Percentiles rank a stretch among this genome's conserved stretches.
Evolutionary conservation across 1,139 yeast species (phyloP).

Genomic region (Yamadazyma dushanensis): DNA sequence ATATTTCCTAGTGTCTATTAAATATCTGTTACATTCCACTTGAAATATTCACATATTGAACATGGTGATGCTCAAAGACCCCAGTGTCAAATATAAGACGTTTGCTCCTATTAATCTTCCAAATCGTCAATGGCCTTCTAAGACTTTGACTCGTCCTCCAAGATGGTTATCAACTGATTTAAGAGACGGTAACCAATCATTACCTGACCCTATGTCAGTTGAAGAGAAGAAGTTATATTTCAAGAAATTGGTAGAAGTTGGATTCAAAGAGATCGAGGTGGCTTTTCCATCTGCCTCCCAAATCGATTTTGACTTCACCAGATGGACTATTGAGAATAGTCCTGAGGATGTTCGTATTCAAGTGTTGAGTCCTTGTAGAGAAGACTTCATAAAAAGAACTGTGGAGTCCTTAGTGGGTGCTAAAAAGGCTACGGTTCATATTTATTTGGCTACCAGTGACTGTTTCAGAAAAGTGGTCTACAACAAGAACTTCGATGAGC

Average conservation of each 20-base stretch:
- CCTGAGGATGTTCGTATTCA: constrained; percentile 49
- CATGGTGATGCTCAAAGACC: constrained; percentile 39
- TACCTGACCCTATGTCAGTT: constrained; percentile 52
- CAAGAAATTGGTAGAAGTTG: constrained; percentile 44
- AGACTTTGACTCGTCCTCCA: constrained; percentile 41
- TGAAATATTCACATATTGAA: neutral
- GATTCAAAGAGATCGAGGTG: constrained; percentile 51
- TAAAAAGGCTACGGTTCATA: constrained; percentile 48
- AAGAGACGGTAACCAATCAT: constrained; percentile 51
- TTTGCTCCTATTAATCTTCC: constrained; percentile 40
- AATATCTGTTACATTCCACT: neutral
- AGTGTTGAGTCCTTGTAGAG: constrained; percentile 49
- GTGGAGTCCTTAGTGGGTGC: constrained; percentile 50
- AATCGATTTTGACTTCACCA: constrained; percentile 50
- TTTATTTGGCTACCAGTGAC: constrained; percentile 49
- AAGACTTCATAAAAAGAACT: constrained; percentile 44
- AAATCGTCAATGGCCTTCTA: constrained; percentile 46
- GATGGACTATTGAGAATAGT: constrained; percentile 48
- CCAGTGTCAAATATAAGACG: constrained; percentile 40
- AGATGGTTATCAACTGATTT: constrained; percentile 53
- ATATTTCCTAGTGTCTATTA: too few species aligned
- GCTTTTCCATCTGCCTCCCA: constrained; percentile 52
- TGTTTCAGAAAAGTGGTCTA: constrained; percentile 49
- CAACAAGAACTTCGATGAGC: constrained; percentile 42
- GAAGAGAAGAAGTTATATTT: constrained; percentile 47